These are phyloP conservation scores for Pichia californica DNA, from an alignment of 805 yeast genomes.

Conservation along the genomic window DNA sequence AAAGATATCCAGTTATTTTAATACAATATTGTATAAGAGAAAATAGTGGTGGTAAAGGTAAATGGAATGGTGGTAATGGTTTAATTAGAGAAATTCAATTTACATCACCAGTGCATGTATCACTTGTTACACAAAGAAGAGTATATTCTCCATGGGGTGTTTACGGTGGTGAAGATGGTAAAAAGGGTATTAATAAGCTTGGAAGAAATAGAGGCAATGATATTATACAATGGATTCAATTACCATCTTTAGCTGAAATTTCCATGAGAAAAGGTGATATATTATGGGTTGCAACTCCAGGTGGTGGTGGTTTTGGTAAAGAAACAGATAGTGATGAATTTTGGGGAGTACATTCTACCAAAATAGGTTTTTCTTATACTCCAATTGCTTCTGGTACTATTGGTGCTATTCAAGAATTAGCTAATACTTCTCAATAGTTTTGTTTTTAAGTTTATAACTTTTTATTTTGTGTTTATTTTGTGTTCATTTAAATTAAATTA, in stretches of 20 bases:
- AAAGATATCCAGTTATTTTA: conserved; percentile 77
- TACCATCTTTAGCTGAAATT: conserved; percentile 31
- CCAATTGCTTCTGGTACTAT: conserved; percentile 21
- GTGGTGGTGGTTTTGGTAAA: conserved; percentile 77
- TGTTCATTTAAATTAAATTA: background rate
- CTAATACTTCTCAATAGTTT: conserved; percentile 21
- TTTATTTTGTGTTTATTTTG: background rate
- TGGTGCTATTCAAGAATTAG: conserved; percentile 19
- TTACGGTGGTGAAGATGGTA: conserved; percentile 73
- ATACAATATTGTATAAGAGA: conserved; percentile 63
- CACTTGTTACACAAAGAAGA: conserved; percentile 82
- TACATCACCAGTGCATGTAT: conserved; percentile 61
- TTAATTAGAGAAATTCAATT: conserved; percentile 82
- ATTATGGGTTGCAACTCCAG: conserved; percentile 57
- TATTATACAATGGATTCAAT: conserved; percentile 37
- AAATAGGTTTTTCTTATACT: conserved; percentile 1
- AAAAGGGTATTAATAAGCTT: conserved; percentile 54
- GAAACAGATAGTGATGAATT: conserved; percentile 11
- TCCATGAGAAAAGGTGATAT: conserved; percentile 34
- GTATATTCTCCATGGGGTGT: conserved; percentile 82
- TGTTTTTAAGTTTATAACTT: background rate
- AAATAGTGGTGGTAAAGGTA: conserved; percentile 81
- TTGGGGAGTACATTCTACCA: conserved; percentile 11
- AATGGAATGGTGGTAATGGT: conserved; percentile 76
- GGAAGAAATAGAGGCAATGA: conserved; percentile 30